Evolutionary conservation across 257 asterid genomes (phyloP).

Genomic region (Craterostigma plantagineum): DNA sequence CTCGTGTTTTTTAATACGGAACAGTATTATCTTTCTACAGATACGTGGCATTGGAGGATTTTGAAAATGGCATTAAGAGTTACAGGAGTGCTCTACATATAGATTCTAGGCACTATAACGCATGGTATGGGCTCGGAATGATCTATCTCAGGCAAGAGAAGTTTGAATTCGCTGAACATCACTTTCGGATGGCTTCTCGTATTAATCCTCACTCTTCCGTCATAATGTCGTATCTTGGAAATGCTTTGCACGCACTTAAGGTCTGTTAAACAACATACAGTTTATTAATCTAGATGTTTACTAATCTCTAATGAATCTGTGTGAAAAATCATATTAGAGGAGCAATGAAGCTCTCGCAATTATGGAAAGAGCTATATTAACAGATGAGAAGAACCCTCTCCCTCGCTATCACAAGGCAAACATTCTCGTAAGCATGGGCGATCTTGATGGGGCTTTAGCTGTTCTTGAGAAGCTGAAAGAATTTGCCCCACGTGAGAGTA

Average conservation of each 20-base stretch:
- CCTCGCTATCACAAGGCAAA: slow-evolving; percentile 92
- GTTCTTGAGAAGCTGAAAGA: slow-evolving; percentile 95
- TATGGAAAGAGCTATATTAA: slow-evolving; percentile 75
- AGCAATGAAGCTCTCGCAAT: slow-evolving; percentile 68
- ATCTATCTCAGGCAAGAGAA: slow-evolving; percentile 86
- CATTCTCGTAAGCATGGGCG: slow-evolving; percentile 72
- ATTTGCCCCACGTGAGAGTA: slow-evolving; percentile 78
- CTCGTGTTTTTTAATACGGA: slow-evolving; percentile 4
- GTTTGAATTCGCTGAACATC: slow-evolving; percentile 84
- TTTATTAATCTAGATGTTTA: background rate
- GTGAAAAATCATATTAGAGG: slow-evolving; percentile 26
- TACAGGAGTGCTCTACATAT: slow-evolving; percentile 71
- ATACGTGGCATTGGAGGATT: slow-evolving; percentile 82
- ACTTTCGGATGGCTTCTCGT: slow-evolving; percentile 72
- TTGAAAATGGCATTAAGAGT: slow-evolving; percentile 71
- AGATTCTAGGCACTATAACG: slow-evolving; percentile 87
- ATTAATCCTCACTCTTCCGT: slow-evolving; percentile 86
- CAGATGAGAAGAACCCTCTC: slow-evolving; percentile 92
- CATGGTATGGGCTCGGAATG: slow-evolving; percentile 99
- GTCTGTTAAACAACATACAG: slow-evolving; percentile 16
- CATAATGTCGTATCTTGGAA: slow-evolving; percentile 86
- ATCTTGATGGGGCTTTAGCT: slow-evolving; percentile 65
- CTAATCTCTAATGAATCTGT: too few species aligned
- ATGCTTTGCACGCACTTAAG: slow-evolving; percentile 74
- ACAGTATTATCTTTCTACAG: slow-evolving; percentile 21